Percentiles rank a stretch among this genome's conserved stretches.
These are phyloP conservation scores for Verticillium alfalfae DNA, from an alignment of 2,329 filamentous ascomycete species.

Conservation along the genomic window DNA sequence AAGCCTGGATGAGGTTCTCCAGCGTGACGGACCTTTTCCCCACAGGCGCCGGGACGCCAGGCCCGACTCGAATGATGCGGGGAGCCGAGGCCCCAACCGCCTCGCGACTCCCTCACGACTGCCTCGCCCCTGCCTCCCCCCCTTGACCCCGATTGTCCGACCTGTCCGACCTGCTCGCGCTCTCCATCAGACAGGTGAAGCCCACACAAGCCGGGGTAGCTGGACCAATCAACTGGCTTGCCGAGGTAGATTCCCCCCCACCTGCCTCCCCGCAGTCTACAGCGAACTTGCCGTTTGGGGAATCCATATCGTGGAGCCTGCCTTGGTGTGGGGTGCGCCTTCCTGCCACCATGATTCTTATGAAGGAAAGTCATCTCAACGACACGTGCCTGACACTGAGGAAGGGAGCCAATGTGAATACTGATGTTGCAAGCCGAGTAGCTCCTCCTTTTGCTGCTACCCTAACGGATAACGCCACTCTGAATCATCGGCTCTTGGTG, in stretches of 20 bases:
- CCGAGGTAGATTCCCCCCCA: not conserved
- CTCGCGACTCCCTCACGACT: not conserved
- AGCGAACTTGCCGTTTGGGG: not conserved
- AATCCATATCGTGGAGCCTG: not conserved
- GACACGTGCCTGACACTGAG: too few species aligned
- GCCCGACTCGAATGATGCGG: conserved; percentile 1
- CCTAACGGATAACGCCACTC: too few species aligned
- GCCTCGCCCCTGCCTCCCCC: too few species aligned
- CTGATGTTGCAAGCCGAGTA: too few species aligned
- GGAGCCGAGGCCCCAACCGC: conserved; percentile 9
- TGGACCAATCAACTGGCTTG: not conserved
- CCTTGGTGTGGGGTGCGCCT: not conserved
- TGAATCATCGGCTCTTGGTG: too few species aligned
- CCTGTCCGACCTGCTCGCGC: not conserved
- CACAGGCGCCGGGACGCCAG: not conserved
- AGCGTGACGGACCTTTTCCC: conserved; percentile 3
- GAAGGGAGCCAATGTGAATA: too few species aligned
- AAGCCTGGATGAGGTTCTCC: conserved; percentile 8
- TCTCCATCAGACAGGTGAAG: not conserved
- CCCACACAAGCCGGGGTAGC: not conserved
- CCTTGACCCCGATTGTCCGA: not conserved
- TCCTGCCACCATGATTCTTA: too few species aligned
- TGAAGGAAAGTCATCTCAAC: too few species aligned
- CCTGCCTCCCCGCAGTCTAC: not conserved
- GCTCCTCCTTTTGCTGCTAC: too few species aligned